Evolutionary conservation across 257 asterid species (phyloP).

Genomic region (Plantago ovata): DNA sequence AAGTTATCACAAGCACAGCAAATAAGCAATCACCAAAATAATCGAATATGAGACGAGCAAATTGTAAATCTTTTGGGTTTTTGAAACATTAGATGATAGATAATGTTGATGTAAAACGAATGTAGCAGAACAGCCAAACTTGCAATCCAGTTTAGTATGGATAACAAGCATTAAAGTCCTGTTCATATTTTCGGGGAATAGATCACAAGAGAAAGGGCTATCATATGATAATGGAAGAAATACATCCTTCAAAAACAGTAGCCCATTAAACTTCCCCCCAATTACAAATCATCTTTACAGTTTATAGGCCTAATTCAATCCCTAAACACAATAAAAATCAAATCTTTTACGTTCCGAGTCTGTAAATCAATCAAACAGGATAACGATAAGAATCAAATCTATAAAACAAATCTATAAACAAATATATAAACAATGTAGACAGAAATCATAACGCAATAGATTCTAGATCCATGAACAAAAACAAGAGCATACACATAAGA

Average conservation of each 20-base stretch:
- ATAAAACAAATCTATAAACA: background rate
- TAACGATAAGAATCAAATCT: background rate
- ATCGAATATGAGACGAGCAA: background rate
- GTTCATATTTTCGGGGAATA: slow-evolving; percentile 31
- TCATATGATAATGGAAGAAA: slow-evolving; percentile 5
- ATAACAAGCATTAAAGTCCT: slow-evolving; percentile 57
- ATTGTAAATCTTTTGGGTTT: background rate
- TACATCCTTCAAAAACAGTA: slow-evolving; percentile 10
- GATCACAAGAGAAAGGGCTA: slow-evolving; percentile 17
- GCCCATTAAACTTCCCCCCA: slow-evolving; percentile 23
- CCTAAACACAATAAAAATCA: background rate
- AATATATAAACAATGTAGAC: no score
- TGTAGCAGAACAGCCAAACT: slow-evolving; percentile 59
- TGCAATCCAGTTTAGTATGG: slow-evolving; percentile 32
- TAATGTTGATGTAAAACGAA: background rate
- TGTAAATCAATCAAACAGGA: no score
- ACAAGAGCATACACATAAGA: slow-evolving; percentile 15
- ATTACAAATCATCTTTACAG: background rate
- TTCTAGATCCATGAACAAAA: background rate
- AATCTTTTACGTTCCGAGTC: background rate
- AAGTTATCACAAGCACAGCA: background rate
- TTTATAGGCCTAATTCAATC: background rate
- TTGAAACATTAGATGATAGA: background rate
- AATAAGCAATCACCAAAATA: background rate
- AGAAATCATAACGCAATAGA: background rate